Base-by-base conservation (phyloP, 495 filamentous ascomycete genomes). In the Thozetella sp. region DNA sequence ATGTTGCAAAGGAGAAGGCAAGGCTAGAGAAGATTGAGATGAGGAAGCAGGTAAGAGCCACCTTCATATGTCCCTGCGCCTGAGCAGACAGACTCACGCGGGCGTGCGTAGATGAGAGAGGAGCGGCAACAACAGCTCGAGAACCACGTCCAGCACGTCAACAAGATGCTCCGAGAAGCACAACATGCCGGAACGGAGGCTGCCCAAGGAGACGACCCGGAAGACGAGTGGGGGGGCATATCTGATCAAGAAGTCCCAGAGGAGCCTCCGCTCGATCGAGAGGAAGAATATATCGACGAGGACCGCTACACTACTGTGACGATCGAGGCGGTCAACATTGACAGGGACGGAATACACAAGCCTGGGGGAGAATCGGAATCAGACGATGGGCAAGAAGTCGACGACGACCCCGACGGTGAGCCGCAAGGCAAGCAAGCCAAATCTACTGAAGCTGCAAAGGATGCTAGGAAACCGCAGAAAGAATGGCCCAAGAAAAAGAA, bases 211-310 rank as follows among this genome's bases (percentile, higher is more conserved):
- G 60, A 57, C 9, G 63, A 76, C 3, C 75, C 74, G 3, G 75
- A 76, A 13, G 84, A 86, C 11, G 88, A 84, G 64, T 90, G 85
- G 86, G 79, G 81, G 23, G 90, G 89, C 1, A 74, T 88, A 56
- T 78, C 62, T 53, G 86, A 89, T 51, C 73, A 81, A 11, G 80
- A 81, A 3, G 78, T 80, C 3, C 67, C 70, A 2, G 69, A 65
- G 20, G 63, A 70, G 52, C 69, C 74, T 34, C 72, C 75, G 9
- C 72, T 96, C 20, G 86, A 93, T 69, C 86, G 89, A 63, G 92
- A 97, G 67, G 93, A 94, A 55, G 93, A 97, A 73, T 99, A 97
- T 75, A 84, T 97, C 59, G 95, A 99, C 74, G 95, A 98, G 72
- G 94, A 97, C 67, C 90, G 89, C 71, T 96, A 91, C 68, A 97